These are phyloP conservation scores for Triticum turgidum DNA, from an alignment of 176 grass and related monocot species.

Conservation along the genomic window DNA sequence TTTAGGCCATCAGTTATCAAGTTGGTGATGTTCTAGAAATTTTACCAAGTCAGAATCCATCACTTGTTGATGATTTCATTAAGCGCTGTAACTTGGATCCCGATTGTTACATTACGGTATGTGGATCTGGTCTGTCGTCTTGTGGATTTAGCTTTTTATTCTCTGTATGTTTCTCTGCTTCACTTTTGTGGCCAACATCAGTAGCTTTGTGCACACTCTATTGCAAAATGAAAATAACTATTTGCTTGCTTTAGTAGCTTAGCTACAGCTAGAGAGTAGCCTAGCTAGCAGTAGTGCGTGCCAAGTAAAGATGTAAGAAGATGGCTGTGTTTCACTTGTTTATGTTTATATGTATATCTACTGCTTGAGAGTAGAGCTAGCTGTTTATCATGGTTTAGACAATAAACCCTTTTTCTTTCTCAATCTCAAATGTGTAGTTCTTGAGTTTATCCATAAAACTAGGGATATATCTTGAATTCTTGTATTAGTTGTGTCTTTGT, in stretches of 20 bases:
- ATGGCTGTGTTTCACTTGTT: slow-evolving; percentile 38
- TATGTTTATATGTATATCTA: not conserved
- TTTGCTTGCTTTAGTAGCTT: not conserved
- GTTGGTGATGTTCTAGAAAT: slow-evolving; percentile 67
- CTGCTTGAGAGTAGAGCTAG: not conserved
- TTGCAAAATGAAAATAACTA: too few species aligned
- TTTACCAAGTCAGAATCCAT: slow-evolving; percentile 70
- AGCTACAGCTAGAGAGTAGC: not conserved
- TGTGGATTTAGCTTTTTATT: not conserved
- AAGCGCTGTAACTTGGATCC: slow-evolving; percentile 76
- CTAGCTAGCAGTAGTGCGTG: slow-evolving; percentile 14
- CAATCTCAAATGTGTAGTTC: not conserved
- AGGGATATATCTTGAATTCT: not conserved
- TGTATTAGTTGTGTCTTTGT: too few species aligned
- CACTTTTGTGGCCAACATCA: too few species aligned
- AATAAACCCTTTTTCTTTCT: not conserved
- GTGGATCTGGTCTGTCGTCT: slow-evolving; percentile 27
- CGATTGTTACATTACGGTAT: slow-evolving; percentile 81
- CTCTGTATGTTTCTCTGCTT: not conserved
- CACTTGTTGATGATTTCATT: slow-evolving; percentile 72
- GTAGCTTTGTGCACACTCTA: too few species aligned
- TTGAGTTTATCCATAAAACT: slow-evolving; percentile 6
- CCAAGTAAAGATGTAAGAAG: slow-evolving; percentile 30
- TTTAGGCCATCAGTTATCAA: slow-evolving; percentile 70
- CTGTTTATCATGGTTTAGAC: not conserved